These are phyloP conservation scores for Phanerochaete carnosa DNA, from an alignment of 768 basidiomycete genomes.

Conservation along the genomic window DNA sequence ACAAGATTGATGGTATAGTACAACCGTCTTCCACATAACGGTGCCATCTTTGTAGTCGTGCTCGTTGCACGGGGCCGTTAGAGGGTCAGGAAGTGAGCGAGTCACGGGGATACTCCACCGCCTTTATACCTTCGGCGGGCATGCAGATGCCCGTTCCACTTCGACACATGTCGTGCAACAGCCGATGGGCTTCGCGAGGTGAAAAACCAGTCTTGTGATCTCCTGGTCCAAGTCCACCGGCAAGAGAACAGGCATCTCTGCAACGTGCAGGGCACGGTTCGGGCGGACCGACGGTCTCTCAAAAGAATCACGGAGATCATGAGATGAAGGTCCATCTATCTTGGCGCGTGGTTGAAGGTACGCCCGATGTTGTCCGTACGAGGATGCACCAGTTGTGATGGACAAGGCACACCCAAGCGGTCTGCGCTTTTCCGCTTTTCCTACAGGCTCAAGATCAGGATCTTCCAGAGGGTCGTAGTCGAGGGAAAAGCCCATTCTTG, in stretches of 20 bases:
- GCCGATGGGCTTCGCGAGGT: not conserved
- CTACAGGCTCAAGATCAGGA: not conserved
- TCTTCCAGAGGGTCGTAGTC: not conserved
- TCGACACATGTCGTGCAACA: not conserved
- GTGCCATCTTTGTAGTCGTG: conserved; percentile 6
- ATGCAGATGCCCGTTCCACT: not conserved
- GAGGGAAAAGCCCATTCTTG: not conserved
- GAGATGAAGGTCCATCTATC: not conserved
- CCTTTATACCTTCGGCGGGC: not conserved
- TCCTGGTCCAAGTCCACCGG: not conserved
- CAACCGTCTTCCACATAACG: conserved; percentile 21
- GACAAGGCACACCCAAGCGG: not conserved
- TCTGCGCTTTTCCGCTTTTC: not conserved
- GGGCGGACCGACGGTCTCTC: not conserved
- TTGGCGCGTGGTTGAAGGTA: not conserved
- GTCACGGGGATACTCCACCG: not conserved
- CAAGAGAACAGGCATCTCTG: not conserved
- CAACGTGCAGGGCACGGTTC: conserved; percentile 3
- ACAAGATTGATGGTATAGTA: conserved; percentile 29
- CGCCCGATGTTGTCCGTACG: not conserved
- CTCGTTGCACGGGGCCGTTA: not conserved
- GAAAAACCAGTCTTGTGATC: not conserved
- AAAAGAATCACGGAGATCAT: not conserved
- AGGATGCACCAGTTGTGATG: not conserved
- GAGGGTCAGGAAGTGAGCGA: not conserved